phyloP scores from a whole-genome alignment of 2,329 filamentous ascomycete genomes.

The Sporothrix variecibatus region DNA sequence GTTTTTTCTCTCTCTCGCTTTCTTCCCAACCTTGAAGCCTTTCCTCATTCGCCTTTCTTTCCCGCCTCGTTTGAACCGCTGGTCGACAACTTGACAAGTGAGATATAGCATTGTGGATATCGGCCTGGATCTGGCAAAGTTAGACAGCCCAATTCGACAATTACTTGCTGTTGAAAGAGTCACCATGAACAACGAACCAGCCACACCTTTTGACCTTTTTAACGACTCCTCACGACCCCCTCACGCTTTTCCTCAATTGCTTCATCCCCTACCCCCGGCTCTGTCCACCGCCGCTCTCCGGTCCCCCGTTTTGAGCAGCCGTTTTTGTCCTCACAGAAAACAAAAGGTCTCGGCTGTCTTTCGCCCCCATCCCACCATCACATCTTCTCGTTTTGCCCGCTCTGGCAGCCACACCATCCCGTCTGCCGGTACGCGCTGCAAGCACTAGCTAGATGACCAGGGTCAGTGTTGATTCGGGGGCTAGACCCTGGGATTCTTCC shows the following conservation, averaged over 20 bases:
- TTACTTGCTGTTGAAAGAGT: neutral
- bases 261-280: neutral
- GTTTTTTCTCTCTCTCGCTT: neutral
- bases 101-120: slow-evolving; percentile 15
- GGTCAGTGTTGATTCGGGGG: neutral
- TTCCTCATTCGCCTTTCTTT: neutral
- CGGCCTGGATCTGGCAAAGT: neutral
- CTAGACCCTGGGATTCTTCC: neutral
- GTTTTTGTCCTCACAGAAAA: neutral
- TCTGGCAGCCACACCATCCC: neutral
- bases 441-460: neutral
- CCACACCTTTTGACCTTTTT: neutral
- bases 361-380: neutral
- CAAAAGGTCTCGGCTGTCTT: neutral
- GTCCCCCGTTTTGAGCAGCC: neutral
- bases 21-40: neutral
- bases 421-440: slow-evolving; percentile 1
- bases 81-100: neutral
- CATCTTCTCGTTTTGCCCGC: neutral
- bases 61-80: neutral
- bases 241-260: neutral
- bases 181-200: neutral
- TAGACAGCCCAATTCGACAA: neutral
- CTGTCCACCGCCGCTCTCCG: neutral
- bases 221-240: neutral